Base-by-base conservation (phyloP, 2,329 filamentous ascomycete species). In the Pleoardoris graminearum region DNA sequence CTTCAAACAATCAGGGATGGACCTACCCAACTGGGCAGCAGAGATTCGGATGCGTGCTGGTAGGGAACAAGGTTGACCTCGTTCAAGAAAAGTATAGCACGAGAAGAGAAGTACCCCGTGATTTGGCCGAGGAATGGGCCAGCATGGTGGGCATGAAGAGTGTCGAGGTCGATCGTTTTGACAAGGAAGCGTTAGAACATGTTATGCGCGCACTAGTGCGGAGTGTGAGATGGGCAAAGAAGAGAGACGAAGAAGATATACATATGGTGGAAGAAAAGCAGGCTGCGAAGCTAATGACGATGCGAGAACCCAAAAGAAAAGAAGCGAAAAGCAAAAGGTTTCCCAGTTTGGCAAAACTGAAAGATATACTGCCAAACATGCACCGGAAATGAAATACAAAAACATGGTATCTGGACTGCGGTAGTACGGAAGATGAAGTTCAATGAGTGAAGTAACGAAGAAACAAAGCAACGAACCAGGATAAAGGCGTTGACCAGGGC, bases 1-100 rank as follows among this genome's bases (percentile, higher is more conserved):
- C 35, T 16, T 16, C 37, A 23, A 21, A 21, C 17, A 25, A 16
- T 5, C 17, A 43, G 2, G 23, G 35, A 1, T 16, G 19, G 32
- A 11, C 23, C 27, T 45, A 50, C 17, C 32, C 30, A n/a, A 35
- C 12, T 22, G 43, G 35, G 1, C 32, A 25, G 6, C 50, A 56
- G 17, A 43, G 53, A 17, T 57, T 60, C 49, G 59, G 57, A 27
- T 57, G 57, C 25, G 45, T 60, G 12, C 55, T 62, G 12, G 59
- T 60, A 16, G 59, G 59, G 1, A 62, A 45, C 11, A 62, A 62
- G 29, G 11, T 38, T 1, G 59, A 62, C 42, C 45, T 59, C 14
- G 53, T 51, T 3, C 32, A 27, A 16, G 44, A 21, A 3, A 33
- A 37, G n/a, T 14, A 29, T 10, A 29, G 50, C 3, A 36, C 37